Conservation (phyloP, 148 eudicot species). For the Chenopodium suecicum region DNA sequence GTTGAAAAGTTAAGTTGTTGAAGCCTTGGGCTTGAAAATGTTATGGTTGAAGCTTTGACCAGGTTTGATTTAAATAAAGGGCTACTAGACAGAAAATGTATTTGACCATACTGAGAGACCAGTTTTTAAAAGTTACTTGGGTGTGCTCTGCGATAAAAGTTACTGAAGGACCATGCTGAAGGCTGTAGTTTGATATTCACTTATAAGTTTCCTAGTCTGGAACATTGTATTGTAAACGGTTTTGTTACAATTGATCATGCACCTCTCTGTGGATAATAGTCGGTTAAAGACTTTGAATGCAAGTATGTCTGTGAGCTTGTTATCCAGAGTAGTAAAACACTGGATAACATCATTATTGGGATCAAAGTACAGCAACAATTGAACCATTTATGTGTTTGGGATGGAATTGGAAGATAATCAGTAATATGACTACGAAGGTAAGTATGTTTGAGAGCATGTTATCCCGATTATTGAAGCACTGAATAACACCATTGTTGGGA, state of each 20-base stretch:
- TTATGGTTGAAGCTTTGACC: neutral
- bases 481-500: neutral
- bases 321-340: neutral
- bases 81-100: neutral
- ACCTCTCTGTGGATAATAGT: too few relatives aligned
- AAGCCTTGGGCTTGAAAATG: neutral
- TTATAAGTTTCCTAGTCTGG: neutral
- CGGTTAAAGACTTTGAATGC: neutral
- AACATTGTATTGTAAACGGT: neutral
- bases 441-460: neutral
- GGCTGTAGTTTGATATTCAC: neutral
- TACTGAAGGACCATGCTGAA: neutral
- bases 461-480: neutral
- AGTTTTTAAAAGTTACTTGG: neutral
- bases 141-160: too few relatives aligned
- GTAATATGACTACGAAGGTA: neutral
- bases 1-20: neutral
- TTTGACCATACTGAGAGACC: neutral
- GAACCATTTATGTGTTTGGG: neutral
- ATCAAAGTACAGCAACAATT: neutral
- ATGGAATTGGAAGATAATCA: neutral
- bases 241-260: neutral
- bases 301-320: neutral
- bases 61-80: neutral
- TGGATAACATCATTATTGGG: neutral